Conservation (phyloP, 352 stramenopile species). For the Globisporangium paddicum region DNA sequence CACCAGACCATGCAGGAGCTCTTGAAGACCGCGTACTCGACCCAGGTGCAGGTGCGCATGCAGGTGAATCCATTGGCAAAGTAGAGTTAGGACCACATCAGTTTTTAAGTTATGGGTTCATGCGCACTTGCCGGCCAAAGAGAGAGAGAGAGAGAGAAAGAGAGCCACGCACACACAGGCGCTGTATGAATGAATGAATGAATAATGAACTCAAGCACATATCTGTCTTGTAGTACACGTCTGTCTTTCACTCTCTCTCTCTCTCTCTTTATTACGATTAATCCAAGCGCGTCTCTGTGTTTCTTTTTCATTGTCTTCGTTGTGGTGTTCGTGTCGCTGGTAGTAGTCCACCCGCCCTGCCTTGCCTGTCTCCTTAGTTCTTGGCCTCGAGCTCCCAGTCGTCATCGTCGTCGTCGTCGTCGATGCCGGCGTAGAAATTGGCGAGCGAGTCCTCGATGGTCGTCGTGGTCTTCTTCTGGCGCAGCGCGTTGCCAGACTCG, state of each 20-base stretch:
- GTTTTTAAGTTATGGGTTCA: conserved; percentile 45
- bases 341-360: too few relatives aligned
- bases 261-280: conserved; percentile 12
- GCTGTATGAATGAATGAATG: too few relatives aligned
- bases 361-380: too few relatives aligned
- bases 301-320: conserved; percentile 9
- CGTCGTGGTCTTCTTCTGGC: conserved; percentile 33
- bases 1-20: conserved; percentile 83
- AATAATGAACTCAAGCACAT: too few relatives aligned
- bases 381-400: conserved; percentile 33
- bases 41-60: conserved; percentile 78
- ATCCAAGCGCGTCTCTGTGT: conserved; percentile 4
- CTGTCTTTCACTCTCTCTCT: neutral
- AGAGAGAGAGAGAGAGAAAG: neutral
- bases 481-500: conserved; percentile 57
- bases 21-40: conserved; percentile 78
- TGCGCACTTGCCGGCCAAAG: neutral
- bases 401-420: conserved; percentile 69
- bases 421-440: conserved; percentile 76
- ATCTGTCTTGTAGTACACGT: neutral
- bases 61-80: conserved; percentile 59
- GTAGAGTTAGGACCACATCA: conserved; percentile 9
- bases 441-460: conserved; percentile 61
- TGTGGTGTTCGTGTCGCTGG: too few relatives aligned
- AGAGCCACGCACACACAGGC: neutral